A percentile compares a stretch with the other conserved stretches of the same genome.
Conservation (phyloP, 2,329 filamentous ascomycete species). For the Alternaria postmessia region DNA sequence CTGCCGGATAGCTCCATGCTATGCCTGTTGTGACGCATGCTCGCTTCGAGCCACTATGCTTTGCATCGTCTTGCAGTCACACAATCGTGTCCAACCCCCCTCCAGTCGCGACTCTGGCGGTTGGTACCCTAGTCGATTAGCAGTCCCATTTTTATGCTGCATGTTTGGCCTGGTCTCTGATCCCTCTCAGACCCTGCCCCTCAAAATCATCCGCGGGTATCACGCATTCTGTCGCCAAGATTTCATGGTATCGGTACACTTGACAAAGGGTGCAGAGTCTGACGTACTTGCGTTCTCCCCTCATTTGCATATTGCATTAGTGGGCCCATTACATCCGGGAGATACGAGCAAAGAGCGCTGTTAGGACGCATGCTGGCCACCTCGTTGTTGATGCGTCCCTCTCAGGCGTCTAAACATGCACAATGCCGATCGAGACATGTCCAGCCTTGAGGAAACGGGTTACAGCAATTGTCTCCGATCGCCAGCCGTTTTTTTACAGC, state of each 20-base stretch:
- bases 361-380: conserved; percentile 39
- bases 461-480: conserved; percentile 42
- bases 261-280: conserved; percentile 42
- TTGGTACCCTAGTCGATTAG: conserved; percentile 35
- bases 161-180: conserved; percentile 33
- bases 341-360: conserved; percentile 31
- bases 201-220: conserved; percentile 23
- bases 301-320: conserved; percentile 46
- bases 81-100: conserved; percentile 46
- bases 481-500: conserved; percentile 44
- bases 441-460: conserved; percentile 46
- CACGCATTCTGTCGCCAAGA: conserved; percentile 41
- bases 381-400: conserved; percentile 44
- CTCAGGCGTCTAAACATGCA: conserved; percentile 39
- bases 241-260: conserved; percentile 37
- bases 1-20: conserved; percentile 43
- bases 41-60: conserved; percentile 45
- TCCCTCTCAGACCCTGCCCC: conserved; percentile 32
- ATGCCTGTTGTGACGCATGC: conserved; percentile 44
- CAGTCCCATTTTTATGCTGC: conserved; percentile 39
- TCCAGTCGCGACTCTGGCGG: conserved; percentile 51
- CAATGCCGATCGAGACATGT: conserved; percentile 45
- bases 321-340: conserved; percentile 37
- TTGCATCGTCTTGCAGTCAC: conserved; percentile 42
- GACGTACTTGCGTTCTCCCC: conserved; percentile 41